Evolutionary conservation across 192 early-diverging fungal species (phyloP).

Genomic region (Chytriomyces sp.): DNA sequence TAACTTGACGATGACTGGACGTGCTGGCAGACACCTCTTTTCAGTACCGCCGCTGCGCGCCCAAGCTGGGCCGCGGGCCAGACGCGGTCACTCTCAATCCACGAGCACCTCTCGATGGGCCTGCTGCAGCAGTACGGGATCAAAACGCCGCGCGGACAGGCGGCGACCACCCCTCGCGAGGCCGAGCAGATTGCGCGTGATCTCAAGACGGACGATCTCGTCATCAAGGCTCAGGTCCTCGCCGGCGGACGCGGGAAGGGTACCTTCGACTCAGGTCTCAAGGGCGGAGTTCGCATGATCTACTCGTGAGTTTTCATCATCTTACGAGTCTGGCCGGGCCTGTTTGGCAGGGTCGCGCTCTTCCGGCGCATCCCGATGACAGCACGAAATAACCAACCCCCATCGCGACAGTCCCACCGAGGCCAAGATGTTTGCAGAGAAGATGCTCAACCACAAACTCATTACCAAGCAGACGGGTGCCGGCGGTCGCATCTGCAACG

Average conservation of each 20-base stretch:
- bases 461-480: slow-evolving; percentile 99
- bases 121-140: slow-evolving; percentile 90
- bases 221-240: slow-evolving; percentile 83
- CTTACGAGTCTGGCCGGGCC: background rate
- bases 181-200: slow-evolving; percentile 83
- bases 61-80: no score
- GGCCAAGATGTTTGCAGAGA: slow-evolving; percentile 81
- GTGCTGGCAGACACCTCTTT: no score
- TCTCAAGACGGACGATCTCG: slow-evolving; percentile 67
- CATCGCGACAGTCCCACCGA: slow-evolving; percentile 72
- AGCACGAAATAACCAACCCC: background rate
- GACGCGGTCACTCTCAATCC: slow-evolving; percentile 81
- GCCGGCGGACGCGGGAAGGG: slow-evolving; percentile 99
- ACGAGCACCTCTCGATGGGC: slow-evolving; percentile 96
- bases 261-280: slow-evolving; percentile 89
- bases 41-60: no score
- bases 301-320: slow-evolving; percentile 73
- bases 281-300: slow-evolving; percentile 93
- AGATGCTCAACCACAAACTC: slow-evolving; percentile 98
- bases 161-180: slow-evolving; percentile 85
- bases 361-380: no score
- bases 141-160: slow-evolving; percentile 83
- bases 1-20: no score
- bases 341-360: background rate
- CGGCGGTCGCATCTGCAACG: slow-evolving; percentile 90